Base-by-base conservation (phyloP, 352 stramenopile species). In the Phytophthora boehmeriae region DNA sequence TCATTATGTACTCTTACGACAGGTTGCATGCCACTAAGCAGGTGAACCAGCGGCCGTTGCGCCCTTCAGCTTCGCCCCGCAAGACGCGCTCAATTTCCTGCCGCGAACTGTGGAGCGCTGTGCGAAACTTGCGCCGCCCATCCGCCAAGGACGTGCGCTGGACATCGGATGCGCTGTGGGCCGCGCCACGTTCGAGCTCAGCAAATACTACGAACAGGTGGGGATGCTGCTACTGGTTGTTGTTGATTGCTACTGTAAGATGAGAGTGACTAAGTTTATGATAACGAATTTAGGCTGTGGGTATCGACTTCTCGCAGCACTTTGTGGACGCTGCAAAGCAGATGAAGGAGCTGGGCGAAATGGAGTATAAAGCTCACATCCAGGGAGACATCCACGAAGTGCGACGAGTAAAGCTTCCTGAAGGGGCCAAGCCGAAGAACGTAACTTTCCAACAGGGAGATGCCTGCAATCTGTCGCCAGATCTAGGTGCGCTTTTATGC, bases 121-220 rank as follows among this genome's bases (percentile, higher is more conserved):
- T 30, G 76, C 89, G 16, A 71, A 68, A 6, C 67, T 97, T 10
- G 68, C 86, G 8, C 74, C 77, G 1, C 59, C 68, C 1, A 42
- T 55, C 6, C 86, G 79, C 13, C 89, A 81, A 35, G 78, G 74
- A n/a, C 86, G 90, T 42, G 95, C 91, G 1, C 72, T 99, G 43
- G 96, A 99, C 65, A 86, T 99, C 59, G 96, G 96, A 30, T 99
- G 95, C 63, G 90, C 96, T 6, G 95, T 99, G 22, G 96, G 96
- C 32, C 93, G 95, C 19, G 83, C 90, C 17, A 96, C 93, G 3
- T 98, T 98, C 61, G 92, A 98, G 70, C 80, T 98, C 11, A 95
- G 92, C 64, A 95, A 92, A 54, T 71, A 81, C 47, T 98, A 98
- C 73, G 83, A 97, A 63, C 83, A 98, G 71, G 93, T 91, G 52